phyloP scores from a whole-genome alignment of 176 grass and related monocot species.

The Pontederia paniculata region DNA sequence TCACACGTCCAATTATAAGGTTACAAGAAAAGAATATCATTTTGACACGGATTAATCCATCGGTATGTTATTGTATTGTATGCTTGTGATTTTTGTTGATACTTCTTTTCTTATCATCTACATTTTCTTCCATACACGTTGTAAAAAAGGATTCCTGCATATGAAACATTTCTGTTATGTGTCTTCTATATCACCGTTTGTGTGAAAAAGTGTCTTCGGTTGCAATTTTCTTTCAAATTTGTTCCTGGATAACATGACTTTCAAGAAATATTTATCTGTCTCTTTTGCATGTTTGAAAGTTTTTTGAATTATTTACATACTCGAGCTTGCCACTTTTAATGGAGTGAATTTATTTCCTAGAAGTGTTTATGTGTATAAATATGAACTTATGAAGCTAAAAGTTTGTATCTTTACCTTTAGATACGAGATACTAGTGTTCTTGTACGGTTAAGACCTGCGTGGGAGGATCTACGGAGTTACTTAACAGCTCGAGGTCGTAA shows the following conservation, averaged over 20 bases:
- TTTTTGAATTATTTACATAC: too few relatives aligned
- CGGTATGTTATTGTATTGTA: constrained; percentile 35
- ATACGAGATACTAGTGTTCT: constrained; percentile 95
- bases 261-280: too few relatives aligned
- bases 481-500: constrained; percentile 91
- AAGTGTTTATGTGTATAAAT: too few relatives aligned
- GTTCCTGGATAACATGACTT: too few relatives aligned
- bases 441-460: constrained; percentile 83
- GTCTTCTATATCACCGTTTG: too few relatives aligned
- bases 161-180: too few relatives aligned
- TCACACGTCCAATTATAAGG: constrained; percentile 91
- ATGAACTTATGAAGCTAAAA: background rate
- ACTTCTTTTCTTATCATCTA: background rate
- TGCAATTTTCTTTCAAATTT: too few relatives aligned
- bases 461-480: constrained; percentile 95
- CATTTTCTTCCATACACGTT: background rate
- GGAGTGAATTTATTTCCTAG: too few relatives aligned
- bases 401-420: constrained; percentile 28
- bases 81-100: background rate
- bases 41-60: constrained; percentile 87
- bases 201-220: too few relatives aligned
- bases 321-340: too few relatives aligned
- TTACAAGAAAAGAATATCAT: constrained; percentile 84
- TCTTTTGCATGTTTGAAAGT: too few relatives aligned
- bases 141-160: too few relatives aligned